A percentile compares a stretch with the other conserved stretches of the same genome.
Conservation (phyloP, 2,329 filamentous ascomycete genomes). For the Neoascochyta sp. region DNA sequence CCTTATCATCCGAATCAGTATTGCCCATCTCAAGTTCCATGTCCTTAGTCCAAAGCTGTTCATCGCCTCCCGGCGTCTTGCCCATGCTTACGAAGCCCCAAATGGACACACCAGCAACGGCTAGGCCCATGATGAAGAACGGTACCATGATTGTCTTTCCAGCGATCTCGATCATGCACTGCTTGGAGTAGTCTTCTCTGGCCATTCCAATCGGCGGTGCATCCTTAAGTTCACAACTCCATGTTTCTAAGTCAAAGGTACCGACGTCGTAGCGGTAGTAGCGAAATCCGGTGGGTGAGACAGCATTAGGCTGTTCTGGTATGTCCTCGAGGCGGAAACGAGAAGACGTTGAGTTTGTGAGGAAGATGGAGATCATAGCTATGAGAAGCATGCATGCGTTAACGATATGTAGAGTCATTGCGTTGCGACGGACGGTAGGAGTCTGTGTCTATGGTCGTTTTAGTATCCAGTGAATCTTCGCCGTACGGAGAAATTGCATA, state of each 20-base stretch:
- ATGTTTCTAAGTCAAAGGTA: constrained; percentile 37
- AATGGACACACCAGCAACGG: constrained; percentile 17
- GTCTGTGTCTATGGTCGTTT: constrained; percentile 26
- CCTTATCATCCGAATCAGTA: constrained; percentile 14
- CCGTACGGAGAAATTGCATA: constrained; percentile 1
- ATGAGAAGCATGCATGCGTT: constrained; percentile 31
- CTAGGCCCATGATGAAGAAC: constrained; percentile 21
- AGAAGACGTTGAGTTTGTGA: constrained; percentile 29
- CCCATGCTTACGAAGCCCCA: constrained; percentile 22
- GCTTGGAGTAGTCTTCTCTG: constrained; percentile 23
- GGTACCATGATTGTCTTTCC: constrained; percentile 29
- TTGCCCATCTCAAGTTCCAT: constrained; percentile 29
- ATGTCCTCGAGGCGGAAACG: constrained; percentile 27
- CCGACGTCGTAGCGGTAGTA: constrained; percentile 31
- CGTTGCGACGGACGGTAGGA: constrained; percentile 33
- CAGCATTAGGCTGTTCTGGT: constrained; percentile 4
- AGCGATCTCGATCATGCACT: constrained; percentile 30
- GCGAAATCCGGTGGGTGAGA: constrained; percentile 6
- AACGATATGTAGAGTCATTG: constrained; percentile 30
- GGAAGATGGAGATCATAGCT: constrained; percentile 27
- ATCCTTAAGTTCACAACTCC: constrained; percentile 30
- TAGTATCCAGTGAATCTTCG: background rate
- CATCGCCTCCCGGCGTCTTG: constrained; percentile 15
- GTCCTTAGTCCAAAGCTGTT: constrained; percentile 27
- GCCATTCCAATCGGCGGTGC: constrained; percentile 22